Evolutionary conservation across 306 rosid genomes (phyloP).

Genomic region (Hippophae tibetana): DNA sequence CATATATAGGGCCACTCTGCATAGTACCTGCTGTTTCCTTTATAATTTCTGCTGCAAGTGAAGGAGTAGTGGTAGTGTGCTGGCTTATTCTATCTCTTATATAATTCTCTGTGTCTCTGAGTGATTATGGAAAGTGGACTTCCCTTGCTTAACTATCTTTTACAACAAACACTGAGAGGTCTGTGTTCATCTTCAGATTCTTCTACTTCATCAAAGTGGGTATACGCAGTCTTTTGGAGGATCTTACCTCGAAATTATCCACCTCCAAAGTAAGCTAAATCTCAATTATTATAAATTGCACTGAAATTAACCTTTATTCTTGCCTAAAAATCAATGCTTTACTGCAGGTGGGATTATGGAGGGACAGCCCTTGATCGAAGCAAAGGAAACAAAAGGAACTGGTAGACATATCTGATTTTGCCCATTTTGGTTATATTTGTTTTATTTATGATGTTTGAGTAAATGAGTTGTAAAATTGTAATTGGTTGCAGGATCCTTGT

Average conservation of each 20-base stretch:
- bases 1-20: background rate
- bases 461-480: background rate
- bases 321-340: slow-evolving; percentile 5
- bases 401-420: slow-evolving; percentile 28
- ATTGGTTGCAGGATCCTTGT: slow-evolving; percentile 65
- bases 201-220: slow-evolving; percentile 70
- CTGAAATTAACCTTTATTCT: background rate
- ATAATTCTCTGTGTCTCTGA: slow-evolving; percentile 2
- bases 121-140: slow-evolving; percentile 60
- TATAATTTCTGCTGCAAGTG: slow-evolving; percentile 15
- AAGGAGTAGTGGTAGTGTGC: slow-evolving; percentile 13
- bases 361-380: slow-evolving; percentile 66
- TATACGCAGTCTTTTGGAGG: slow-evolving; percentile 81
- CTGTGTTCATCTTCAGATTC: slow-evolving; percentile 49
- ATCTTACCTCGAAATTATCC: slow-evolving; percentile 76
- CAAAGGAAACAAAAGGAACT: slow-evolving; percentile 84
- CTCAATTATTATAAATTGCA: background rate
- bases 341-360: slow-evolving; percentile 83
- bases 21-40: slow-evolving; percentile 7
- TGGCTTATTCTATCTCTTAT: background rate
- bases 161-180: slow-evolving; percentile 66
- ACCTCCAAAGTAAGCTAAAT: slow-evolving; percentile 62
- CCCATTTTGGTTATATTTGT: background rate
- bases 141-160: slow-evolving; percentile 64
- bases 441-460: background rate